Conservation (phyloP, 2,329 filamentous ascomycete genomes). For the Colletotrichum acutatum region DNA sequence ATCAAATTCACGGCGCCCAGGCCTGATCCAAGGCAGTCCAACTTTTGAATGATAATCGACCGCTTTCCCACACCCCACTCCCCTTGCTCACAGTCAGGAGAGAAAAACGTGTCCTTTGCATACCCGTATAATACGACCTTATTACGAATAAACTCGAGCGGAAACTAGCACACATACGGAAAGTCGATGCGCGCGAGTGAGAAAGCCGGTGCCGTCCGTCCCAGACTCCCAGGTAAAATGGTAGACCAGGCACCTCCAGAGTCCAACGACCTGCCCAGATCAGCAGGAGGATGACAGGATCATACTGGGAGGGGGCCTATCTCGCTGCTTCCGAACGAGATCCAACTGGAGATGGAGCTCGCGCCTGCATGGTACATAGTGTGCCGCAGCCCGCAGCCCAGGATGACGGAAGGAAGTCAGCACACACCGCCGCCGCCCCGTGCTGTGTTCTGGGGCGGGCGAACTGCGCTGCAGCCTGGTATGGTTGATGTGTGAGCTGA, state of each 20-base stretch:
- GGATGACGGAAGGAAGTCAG: neutral
- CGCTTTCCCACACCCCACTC: neutral
- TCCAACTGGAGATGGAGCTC: neutral
- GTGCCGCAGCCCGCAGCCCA: neutral
- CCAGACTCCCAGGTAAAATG: neutral
- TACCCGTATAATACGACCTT: neutral
- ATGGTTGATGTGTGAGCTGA: neutral
- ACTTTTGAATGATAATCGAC: neutral
- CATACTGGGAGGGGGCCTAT: neutral
- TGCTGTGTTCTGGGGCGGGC: too few relatives aligned
- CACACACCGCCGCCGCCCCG: neutral
- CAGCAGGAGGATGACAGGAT: neutral
- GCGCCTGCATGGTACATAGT: neutral
- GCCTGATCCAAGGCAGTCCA: neutral
- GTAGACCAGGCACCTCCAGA: too few relatives aligned
- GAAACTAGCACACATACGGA: neutral
- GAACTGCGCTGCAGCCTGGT: neutral
- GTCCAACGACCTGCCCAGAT: neutral
- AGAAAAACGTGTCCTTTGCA: slow-evolving; percentile 5
- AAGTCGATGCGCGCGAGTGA: neutral
- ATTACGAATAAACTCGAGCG: neutral
- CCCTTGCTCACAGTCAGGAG: neutral
- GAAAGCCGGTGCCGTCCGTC: neutral
- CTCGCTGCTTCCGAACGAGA: neutral
- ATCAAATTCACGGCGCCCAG: neutral